Evolutionary conservation across 352 stramenopile genomes (phyloP).

Genomic region (Thraustochytrium striatum): DNA sequence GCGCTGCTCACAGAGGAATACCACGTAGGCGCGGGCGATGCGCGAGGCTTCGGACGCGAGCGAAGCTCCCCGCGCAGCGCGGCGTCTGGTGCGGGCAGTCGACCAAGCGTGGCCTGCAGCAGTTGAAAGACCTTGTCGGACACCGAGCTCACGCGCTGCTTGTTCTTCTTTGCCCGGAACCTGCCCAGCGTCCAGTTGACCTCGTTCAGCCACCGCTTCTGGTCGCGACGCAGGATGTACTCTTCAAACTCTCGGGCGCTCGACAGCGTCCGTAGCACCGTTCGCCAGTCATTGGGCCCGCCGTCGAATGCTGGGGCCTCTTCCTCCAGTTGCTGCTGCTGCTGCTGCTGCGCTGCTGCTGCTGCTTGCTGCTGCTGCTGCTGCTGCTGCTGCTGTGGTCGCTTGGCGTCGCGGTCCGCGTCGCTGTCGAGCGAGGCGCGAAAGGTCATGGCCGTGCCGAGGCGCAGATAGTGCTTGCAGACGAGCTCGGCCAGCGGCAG

Average conservation of each 20-base stretch:
- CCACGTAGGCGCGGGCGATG: background rate
- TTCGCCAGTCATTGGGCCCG: background rate
- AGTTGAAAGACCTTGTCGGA: constrained; percentile 44
- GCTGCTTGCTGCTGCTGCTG: background rate
- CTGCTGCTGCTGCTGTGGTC: background rate
- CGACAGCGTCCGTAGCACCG: background rate
- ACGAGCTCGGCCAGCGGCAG: background rate
- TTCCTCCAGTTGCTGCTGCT: background rate
- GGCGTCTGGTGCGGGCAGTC: background rate
- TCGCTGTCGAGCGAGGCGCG: background rate
- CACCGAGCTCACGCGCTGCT: background rate
- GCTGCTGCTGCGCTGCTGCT: background rate
- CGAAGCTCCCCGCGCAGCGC: constrained; percentile 16
- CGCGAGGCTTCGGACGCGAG: background rate
- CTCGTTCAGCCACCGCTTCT: constrained; percentile 47
- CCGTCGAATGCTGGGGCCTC: too few species aligned
- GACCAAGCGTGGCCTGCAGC: background rate
- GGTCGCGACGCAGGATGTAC: constrained; percentile 6
- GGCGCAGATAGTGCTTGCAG: background rate
- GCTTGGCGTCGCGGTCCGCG: background rate
- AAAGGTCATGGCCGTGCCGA: constrained; percentile 16
- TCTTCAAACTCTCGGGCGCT: constrained; percentile 1
- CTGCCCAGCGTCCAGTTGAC: constrained; percentile 1
- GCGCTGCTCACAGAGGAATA: background rate
- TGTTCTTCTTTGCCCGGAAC: constrained; percentile 20